These are phyloP conservation scores for Dothideomycetidae sp. DNA, from an alignment of 2,329 filamentous ascomycete genomes.

Conservation along the genomic window DNA sequence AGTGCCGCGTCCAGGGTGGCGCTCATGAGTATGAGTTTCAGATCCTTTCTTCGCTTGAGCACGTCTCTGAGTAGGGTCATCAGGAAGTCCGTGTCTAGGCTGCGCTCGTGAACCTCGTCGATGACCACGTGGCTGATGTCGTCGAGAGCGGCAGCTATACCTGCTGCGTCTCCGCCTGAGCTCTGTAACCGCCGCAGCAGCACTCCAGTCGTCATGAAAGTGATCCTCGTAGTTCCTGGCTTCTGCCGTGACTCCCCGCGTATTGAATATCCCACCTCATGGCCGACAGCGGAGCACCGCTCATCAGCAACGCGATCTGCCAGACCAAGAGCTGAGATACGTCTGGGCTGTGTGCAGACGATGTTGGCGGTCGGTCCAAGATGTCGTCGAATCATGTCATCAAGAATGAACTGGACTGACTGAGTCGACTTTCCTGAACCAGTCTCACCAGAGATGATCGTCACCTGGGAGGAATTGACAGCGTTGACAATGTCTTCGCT, in stretches of 20 bases:
- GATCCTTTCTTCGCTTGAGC: constrained; percentile 54
- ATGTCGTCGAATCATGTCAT: constrained; percentile 67
- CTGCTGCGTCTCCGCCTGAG: constrained; percentile 63
- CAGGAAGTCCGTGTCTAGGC: constrained; percentile 86
- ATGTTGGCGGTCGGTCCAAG: constrained; percentile 73
- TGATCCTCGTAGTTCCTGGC: constrained; percentile 64
- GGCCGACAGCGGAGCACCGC: constrained; percentile 63
- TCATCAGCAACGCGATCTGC: constrained; percentile 93
- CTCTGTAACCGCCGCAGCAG: constrained; percentile 82
- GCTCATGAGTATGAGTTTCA: constrained; percentile 91
- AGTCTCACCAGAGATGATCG: constrained; percentile 93
- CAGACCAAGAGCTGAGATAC: constrained; percentile 85
- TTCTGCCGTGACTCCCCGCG: constrained; percentile 73
- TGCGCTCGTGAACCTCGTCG: constrained; percentile 92
- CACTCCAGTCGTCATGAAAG: constrained; percentile 91
- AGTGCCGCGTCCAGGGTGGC: constrained; percentile 81
- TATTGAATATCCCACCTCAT: constrained; percentile 84
- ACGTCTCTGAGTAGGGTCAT: constrained; percentile 78
- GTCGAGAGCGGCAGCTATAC: constrained; percentile 66
- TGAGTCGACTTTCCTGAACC: constrained; percentile 96
- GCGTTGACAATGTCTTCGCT: constrained; percentile 62
- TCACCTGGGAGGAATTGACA: constrained; percentile 68
- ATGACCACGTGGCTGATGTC: constrained; percentile 92
- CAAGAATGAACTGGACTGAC: constrained; percentile 87
- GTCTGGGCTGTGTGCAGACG: constrained; percentile 84